phyloP scores from a whole-genome alignment of 108 stramenopile genomes.

The Discostella stelligeroides region DNA sequence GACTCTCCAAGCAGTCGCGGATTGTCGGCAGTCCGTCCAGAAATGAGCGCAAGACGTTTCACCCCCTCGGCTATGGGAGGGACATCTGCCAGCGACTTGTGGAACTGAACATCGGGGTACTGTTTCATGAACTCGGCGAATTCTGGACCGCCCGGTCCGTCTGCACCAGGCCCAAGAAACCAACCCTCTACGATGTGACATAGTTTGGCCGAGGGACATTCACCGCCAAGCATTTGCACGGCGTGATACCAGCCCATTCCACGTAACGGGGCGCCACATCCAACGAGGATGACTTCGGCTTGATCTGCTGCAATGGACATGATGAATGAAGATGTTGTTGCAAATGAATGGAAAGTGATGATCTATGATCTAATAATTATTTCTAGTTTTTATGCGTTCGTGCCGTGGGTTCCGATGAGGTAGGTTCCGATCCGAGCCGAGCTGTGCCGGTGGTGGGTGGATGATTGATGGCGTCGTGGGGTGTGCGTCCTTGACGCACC shows the following conservation, averaged over 20 bases:
- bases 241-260: constrained; percentile 92
- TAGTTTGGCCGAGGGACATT: constrained; percentile 83
- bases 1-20: constrained; percentile 76
- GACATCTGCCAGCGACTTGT: constrained; percentile 66
- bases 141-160: constrained; percentile 83
- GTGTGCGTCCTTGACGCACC: too few species aligned
- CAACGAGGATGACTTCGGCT: constrained; percentile 62
- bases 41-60: constrained; percentile 85
- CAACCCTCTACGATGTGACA: constrained; percentile 90
- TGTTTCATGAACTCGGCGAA: constrained; percentile 74
- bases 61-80: constrained; percentile 71
- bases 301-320: constrained; percentile 15
- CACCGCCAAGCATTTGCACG: constrained; percentile 79
- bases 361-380: too few species aligned
- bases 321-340: too few species aligned
- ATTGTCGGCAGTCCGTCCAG: constrained; percentile 90
- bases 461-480: too few species aligned
- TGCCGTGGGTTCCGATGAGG: too few species aligned
- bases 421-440: too few species aligned
- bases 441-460: too few species aligned
- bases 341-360: too few species aligned
- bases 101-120: constrained; percentile 73
- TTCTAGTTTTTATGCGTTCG: too few species aligned
- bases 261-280: constrained; percentile 53
- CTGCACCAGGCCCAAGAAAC: constrained; percentile 83